A percentile compares a stretch with the other conserved stretches of the same genome.
These are phyloP conservation scores for Akanthomyces lecanii DNA, from an alignment of 2,329 filamentous ascomycete species.

Conservation along the genomic window DNA sequence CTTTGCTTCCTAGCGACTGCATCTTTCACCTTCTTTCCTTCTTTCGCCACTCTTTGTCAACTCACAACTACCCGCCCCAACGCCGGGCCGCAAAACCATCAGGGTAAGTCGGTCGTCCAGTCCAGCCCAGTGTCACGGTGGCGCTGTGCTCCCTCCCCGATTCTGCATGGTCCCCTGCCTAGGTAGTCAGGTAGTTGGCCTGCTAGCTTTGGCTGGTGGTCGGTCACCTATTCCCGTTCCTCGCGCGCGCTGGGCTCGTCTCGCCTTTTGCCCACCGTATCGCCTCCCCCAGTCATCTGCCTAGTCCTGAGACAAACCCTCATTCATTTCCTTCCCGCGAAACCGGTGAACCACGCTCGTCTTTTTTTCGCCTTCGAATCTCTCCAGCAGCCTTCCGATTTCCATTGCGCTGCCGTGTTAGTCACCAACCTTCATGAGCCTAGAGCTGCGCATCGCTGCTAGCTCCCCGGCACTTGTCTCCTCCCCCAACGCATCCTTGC, in stretches of 20 bases:
- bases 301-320: constrained; percentile 1
- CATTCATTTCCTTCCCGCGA: background rate
- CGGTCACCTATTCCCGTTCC: background rate
- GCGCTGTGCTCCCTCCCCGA: background rate
- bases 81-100: background rate
- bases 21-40: background rate
- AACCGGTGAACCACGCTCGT: background rate
- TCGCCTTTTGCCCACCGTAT: background rate
- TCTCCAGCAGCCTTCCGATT: background rate
- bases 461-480: background rate
- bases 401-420: background rate
- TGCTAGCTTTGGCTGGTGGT: background rate
- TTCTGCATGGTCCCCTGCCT: background rate
- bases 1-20: no score
- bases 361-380: background rate
- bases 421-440: background rate
- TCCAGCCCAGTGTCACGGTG: background rate
- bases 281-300: constrained; percentile 2
- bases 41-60: background rate
- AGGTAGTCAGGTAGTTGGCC: background rate
- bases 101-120: constrained; percentile 6
- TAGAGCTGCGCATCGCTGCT: constrained; percentile 1
- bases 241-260: background rate
- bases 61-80: background rate
- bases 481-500: constrained; percentile 5